Evolutionary conservation across 2,329 filamentous ascomycete species (phyloP), one percentile per base, ranked within the genome.

Genomic region (Cladophialophora chaetospira): DNA sequence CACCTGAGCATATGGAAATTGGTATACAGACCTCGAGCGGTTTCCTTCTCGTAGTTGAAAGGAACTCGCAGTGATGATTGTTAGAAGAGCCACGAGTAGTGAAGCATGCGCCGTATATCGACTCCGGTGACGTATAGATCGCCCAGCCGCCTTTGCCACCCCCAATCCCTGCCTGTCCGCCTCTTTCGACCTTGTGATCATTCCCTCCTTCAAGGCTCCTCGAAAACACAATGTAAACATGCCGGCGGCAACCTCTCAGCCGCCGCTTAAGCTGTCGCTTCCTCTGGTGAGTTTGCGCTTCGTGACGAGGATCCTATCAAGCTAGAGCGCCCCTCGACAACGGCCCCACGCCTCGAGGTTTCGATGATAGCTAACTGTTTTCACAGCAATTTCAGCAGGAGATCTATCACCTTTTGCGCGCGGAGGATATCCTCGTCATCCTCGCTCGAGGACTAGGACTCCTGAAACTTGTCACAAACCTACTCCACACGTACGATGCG

Each of bases 401-500:
- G 69, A 85, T 97, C 68, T 97, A 97, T 78, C 90, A 89, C 72
- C 89, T 94, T 75, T 85, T 96, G 65, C 88, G 91, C 62, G 79
- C 85, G 60, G 89, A 97, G 77, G 94, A 99, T 88, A 88, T 95
- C 74, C 86, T 99, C 63, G 88, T 97, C 67, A 82, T 99, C 53
- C 83, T 97, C 53, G 94, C 93, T 38, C 89, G 91, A 51, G 94
- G 94, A 65, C 86, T 99, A 45, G 94, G 94, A 66, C 86, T 97
- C 43, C 84, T 97, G 71, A 90, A 91, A 65, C 84, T 99, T 55
- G 83, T 97, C 68, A 95, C 91, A n/a, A 99, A 97, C 71, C 83
- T 99, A 35, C 84, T 99, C 25, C 94, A 99, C 74, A 92, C 92
- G 17, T 97, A 97, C 75, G 94, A 99, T 81, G 92, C 91, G 1